phyloP scores from a whole-genome alignment of 495 filamentous ascomycete genomes.

The Xylaria flabelliformis region DNA sequence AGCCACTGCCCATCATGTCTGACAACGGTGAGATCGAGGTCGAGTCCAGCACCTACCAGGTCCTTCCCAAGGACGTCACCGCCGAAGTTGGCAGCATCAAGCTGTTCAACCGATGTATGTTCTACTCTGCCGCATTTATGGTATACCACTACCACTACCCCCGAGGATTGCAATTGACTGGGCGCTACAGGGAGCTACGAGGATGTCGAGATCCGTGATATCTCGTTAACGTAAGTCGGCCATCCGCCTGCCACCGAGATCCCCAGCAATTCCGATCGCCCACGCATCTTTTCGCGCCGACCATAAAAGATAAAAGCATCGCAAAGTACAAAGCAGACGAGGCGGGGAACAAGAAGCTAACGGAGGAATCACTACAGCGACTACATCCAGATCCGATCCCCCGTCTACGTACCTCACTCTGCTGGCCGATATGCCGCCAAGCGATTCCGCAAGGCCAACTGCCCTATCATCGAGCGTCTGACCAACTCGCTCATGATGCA shows the following conservation, averaged over 20 bases:
- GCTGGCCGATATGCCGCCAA: conserved; percentile 98
- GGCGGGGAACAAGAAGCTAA: conserved; percentile 51
- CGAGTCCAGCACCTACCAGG: conserved; percentile 73
- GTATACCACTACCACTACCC: not conserved
- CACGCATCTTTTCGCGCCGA: conserved; percentile 21
- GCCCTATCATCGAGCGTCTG: conserved; percentile 99
- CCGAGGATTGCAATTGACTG: conserved; percentile 37
- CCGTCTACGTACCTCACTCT: conserved; percentile 98
- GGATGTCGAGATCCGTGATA: conserved; percentile 99
- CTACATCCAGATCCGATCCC: conserved; percentile 98
- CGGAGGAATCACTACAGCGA: conserved; percentile 68
- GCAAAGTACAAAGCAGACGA: conserved; percentile 14
- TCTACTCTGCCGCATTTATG: not conserved
- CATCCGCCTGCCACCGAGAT: conserved; percentile 25
- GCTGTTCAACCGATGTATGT: conserved; percentile 78
- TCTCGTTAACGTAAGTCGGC: conserved; percentile 93
- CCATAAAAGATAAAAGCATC: conserved; percentile 22
- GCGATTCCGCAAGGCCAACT: conserved; percentile 99
- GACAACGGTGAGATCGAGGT: conserved; percentile 95
- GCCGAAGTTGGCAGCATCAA: conserved; percentile 91
- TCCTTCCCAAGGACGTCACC: conserved; percentile 94
- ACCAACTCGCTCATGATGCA: conserved; percentile 99
- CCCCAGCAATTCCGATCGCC: conserved; percentile 14
- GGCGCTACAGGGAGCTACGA: conserved; percentile 76
- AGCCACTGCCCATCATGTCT: conserved; percentile 74